Base-by-base conservation (phyloP, 495 filamentous ascomycete species). In the Xylona heveae region DNA sequence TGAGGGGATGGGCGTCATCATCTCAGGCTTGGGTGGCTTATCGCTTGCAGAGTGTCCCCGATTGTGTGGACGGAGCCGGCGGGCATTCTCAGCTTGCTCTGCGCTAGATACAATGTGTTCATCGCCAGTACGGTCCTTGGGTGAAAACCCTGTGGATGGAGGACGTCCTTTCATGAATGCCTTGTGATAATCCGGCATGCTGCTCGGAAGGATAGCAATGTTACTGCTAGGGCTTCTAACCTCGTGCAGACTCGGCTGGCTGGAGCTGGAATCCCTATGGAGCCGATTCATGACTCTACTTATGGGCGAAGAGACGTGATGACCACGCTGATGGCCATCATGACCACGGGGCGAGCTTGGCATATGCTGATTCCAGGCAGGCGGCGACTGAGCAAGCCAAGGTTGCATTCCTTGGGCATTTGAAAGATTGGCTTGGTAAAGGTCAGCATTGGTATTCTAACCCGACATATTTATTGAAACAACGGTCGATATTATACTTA, bases 131-230 rank as follows among this genome's bases (percentile, higher is more conserved):
- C 23, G 30, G 30, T 31, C 30, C 8, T 31, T 6, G 10, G 30
- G 16, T n/a, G 18, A 17, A 19, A 8, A 20, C 57, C 9, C 20
- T 30, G 17, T 29, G 32, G 12, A 25, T 30, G n/a, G 34, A 24
- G 61, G 66, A 33, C 68, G 66, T 35, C 69, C 64, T 37, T 80
- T 74, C 74, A 97, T 91, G 36, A 73, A 80, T 20, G 82, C 83
- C 23, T 68, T 71, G 47, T 95, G 90, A 31, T 88, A 91, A 9
- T 77, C 70, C 3, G 88, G 80, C 31, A 95, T 52, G 50, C 78
- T 90, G 34, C 78, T 90, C 4, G 90, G 81, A 12, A 97, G 58
- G 25, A 97, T 77, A 38, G 78, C 75, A 28, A 97, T 77, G 39
- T 82, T 84, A 52, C 71, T 85, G 21, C 78, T 62, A 35, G n/a